These are phyloP conservation scores for Colletotrichum orchidophilum DNA, from an alignment of 2,329 filamentous ascomycete genomes.

Conservation along the genomic window DNA sequence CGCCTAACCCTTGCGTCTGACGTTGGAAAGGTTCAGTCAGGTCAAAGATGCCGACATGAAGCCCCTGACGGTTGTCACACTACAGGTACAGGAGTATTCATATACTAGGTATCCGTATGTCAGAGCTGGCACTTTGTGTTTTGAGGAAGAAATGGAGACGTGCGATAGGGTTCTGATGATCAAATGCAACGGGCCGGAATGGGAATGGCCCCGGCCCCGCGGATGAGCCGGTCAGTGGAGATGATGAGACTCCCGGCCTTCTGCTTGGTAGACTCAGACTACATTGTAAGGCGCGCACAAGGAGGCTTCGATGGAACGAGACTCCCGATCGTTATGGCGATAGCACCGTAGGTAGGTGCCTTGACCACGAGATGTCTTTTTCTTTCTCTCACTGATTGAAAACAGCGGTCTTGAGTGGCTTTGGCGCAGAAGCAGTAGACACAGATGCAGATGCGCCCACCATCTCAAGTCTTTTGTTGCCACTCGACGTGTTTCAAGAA, in stretches of 20 bases:
- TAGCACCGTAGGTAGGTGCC: neutral
- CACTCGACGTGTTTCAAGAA: constrained; percentile 22
- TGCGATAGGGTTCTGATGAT: neutral
- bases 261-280: neutral
- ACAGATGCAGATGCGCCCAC: neutral
- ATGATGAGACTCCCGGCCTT: neutral
- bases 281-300: neutral
- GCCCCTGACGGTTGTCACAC: neutral
- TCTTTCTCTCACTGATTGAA: neutral
- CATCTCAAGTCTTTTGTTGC: constrained; percentile 9
- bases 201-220: neutral
- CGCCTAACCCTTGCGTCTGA: neutral
- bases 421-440: neutral
- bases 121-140: neutral
- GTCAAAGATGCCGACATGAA: neutral
- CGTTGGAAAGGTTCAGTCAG: neutral
- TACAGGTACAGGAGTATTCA: neutral
- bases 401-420: neutral
- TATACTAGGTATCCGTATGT: neutral
- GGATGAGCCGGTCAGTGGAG: neutral
- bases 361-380: neutral
- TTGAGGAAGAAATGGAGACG: neutral
- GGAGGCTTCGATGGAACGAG: neutral
- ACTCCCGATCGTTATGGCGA: no score
- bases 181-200: neutral